Percentiles rank a stretch among this genome's conserved stretches.
Conservation (phyloP, 495 filamentous ascomycete genomes). For the Penicillium taxi region DNA sequence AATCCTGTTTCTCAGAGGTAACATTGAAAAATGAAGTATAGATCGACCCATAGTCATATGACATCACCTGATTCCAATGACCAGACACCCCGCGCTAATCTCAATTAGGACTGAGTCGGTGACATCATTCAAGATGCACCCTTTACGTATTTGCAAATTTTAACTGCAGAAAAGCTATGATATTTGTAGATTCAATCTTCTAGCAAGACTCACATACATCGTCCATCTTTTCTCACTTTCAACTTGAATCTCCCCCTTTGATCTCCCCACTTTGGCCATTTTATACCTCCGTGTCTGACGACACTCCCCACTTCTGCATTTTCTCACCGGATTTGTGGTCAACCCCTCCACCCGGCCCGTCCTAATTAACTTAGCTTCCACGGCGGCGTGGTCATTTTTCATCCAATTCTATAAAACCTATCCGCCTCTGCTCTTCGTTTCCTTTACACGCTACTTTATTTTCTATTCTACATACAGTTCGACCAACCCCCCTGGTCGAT, state of each 20-base stretch:
- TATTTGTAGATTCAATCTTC: background rate
- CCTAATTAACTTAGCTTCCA: conserved; percentile 10
- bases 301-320: conserved; percentile 38
- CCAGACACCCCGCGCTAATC: conserved; percentile 10
- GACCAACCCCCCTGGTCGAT: conserved; percentile 12
- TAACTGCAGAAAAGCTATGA: background rate
- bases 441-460: conserved; percentile 2
- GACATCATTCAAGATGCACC: conserved; percentile 8
- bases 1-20: too few species aligned
- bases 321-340: conserved; percentile 36
- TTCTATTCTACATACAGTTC: conserved; percentile 6
- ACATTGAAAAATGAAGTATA: too few species aligned
- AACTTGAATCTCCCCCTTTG: background rate
- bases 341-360: conserved; percentile 20
- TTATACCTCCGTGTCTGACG: conserved; percentile 24
- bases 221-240: background rate
- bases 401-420: conserved; percentile 4
- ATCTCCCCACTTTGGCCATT: background rate
- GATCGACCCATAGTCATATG: too few species aligned
- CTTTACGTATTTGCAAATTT: conserved; percentile 2
- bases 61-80: conserved; percentile 4
- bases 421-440: conserved; percentile 6
- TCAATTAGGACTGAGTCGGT: conserved; percentile 7
- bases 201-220: background rate
- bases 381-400: conserved; percentile 1